Base-by-base conservation (phyloP, 441 rosid species). In the Rhodomyrtus psidioides region DNA sequence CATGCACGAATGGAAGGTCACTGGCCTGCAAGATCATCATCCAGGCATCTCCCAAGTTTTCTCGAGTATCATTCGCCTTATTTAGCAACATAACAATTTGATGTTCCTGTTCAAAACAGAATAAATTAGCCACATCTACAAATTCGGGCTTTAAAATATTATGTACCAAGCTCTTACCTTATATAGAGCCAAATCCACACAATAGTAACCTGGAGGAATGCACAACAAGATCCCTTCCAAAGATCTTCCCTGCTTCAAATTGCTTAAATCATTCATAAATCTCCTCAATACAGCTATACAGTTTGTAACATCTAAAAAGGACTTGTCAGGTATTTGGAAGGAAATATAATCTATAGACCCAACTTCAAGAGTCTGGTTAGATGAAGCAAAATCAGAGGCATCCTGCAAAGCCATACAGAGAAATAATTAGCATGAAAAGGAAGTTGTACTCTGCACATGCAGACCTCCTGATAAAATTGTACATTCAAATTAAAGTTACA, bases 161-260 rank as follows among this genome's bases (percentile, higher is more conserved):
- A 82, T 85, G 85, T 60, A 60, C 59, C 51, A 59, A 87, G 86
- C 86, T 82, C 42, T 87, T 84, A 97, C 98, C 99, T 97, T 96
- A 87, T 96, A 97, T 55, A 97, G 88, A 54, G 98, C 92, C 86
- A 97, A 92, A 90, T 96, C 99, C 75, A 93, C 96, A 85, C 94
- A 94, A 55, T 82, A 87, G 86, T 93, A 92, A 87, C 92, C 95
- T 83, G 89, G 84, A 59, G 98, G 53, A 51, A 97, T 85, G 84
- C 91, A 92, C 83, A 95, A 88, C 88, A 96, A 89, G 84, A 58
- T 90, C 88, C 88, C 96, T 92, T 97, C 98, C 91, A 95, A 91
- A 85, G 91, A 85, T 65, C 89, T 86, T 19, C 93, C 94, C 89
- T 79, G 85, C 82, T 79, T 90, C 56, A 82, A 74, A 84, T 86